Percentiles rank a stretch among this genome's conserved stretches.
phyloP scores from a whole-genome alignment of 179 eudicot genomes.

The Sideroxylon spinosum region DNA sequence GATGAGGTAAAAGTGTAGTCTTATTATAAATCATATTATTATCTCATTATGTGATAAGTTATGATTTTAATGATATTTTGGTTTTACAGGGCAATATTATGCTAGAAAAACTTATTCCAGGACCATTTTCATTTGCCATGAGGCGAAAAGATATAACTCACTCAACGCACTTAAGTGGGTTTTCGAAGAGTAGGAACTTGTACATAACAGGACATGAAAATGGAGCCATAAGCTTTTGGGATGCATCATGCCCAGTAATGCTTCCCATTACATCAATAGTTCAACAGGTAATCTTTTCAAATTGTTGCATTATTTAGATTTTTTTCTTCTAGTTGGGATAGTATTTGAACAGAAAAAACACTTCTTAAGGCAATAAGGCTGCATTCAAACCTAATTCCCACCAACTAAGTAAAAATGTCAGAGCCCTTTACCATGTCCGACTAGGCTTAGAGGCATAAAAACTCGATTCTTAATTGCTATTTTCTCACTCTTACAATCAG shows the following conservation, averaged over 20 bases:
- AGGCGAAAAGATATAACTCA: conserved; percentile 43
- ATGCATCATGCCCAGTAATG: conserved; percentile 65
- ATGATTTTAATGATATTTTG: conserved; percentile 6
- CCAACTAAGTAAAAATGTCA: neutral
- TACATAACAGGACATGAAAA: conserved; percentile 81
- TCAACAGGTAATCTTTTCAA: conserved; percentile 56
- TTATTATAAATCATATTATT: neutral
- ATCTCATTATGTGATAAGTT: conserved; percentile 3
- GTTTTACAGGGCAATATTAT: conserved; percentile 47
- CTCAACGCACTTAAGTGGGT: conserved; percentile 42
- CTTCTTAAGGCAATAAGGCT: no score
- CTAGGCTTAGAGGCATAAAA: neutral
- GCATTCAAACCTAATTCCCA: neutral
- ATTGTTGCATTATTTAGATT: neutral
- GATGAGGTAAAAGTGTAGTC: conserved; percentile 49
- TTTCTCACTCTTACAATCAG: conserved; percentile 6
- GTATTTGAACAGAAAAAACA: neutral
- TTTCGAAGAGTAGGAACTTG: conserved; percentile 62
- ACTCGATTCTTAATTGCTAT: conserved; percentile 6
- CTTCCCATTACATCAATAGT: conserved; percentile 67
- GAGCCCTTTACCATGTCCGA: neutral
- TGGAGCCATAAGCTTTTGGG: conserved; percentile 88
- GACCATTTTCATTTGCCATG: conserved; percentile 59
- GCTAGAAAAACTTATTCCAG: conserved; percentile 43
- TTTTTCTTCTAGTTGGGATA: neutral